phyloP scores from a whole-genome alignment of 2,329 filamentous ascomycete genomes.

The Moelleriella libera region DNA sequence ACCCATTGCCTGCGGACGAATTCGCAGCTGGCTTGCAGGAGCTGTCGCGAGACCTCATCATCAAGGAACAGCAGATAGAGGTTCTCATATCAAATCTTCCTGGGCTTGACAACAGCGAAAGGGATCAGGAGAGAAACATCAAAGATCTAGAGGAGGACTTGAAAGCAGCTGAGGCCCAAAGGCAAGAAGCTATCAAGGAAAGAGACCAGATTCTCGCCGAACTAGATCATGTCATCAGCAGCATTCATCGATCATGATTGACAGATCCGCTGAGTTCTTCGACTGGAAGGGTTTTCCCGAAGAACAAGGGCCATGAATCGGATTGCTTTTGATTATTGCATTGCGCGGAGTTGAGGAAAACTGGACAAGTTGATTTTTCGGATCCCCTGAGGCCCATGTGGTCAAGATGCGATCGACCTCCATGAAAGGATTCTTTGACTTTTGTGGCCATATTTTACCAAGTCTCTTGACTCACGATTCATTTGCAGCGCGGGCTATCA shows the following conservation, averaged over 20 bases:
- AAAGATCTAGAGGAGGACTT: conserved; percentile 51
- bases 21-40: conserved; percentile 57
- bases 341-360: conserved; percentile 13
- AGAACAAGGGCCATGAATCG: no score
- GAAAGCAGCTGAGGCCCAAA: conserved; percentile 45
- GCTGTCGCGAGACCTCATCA: conserved; percentile 60
- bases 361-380: no score
- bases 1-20: conserved; percentile 46
- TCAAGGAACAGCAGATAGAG: conserved; percentile 77
- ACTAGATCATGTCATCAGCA: conserved; percentile 47
- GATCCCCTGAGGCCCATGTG: no score
- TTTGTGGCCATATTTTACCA: no score
- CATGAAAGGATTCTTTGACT: no score
- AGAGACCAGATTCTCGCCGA: conserved; percentile 45
- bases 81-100: conserved; percentile 60
- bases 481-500: no score
- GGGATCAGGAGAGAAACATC: conserved; percentile 57
- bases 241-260: conserved; percentile 40
- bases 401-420: no score
- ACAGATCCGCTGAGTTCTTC: not conserved
- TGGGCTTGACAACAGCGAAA: conserved; percentile 64
- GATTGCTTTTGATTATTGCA: conserved; percentile 2
- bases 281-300: not conserved
- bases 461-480: no score
- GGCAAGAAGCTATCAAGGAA: conserved; percentile 49